Conservation (phyloP, 2,329 filamentous ascomycete species). For the Scedosporium minutisporum region DNA sequence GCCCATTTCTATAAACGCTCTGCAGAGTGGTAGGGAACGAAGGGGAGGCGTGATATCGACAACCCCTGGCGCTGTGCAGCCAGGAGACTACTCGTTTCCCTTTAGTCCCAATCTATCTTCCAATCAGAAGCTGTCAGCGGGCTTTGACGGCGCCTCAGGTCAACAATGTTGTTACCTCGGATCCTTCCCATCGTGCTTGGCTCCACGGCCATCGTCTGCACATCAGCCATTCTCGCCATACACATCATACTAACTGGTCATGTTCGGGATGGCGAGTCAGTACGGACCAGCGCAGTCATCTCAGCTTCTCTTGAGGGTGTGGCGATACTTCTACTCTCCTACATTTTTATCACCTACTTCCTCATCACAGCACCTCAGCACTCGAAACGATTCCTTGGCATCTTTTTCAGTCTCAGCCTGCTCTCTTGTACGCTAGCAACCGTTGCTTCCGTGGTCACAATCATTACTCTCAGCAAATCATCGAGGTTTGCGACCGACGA, state of each 20-base stretch:
- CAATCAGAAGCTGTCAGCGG: neutral
- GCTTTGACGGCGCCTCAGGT: neutral
- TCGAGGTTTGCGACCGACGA: slow-evolving; percentile 17
- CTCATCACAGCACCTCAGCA: slow-evolving; percentile 11
- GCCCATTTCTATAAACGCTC: no score
- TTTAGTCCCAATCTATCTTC: neutral
- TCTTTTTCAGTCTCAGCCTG: slow-evolving; percentile 28
- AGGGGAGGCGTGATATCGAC: no score
- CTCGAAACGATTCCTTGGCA: slow-evolving; percentile 16
- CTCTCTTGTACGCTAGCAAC: slow-evolving; percentile 34
- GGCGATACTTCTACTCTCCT: slow-evolving; percentile 24
- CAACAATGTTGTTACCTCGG: slow-evolving; percentile 5
- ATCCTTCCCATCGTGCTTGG: neutral
- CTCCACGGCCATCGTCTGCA: slow-evolving; percentile 17
- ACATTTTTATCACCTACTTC: slow-evolving; percentile 22
- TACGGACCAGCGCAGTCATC: slow-evolving; percentile 25
- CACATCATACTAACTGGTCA: slow-evolving; percentile 28
- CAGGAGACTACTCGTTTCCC: neutral
- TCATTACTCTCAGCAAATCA: slow-evolving; percentile 30
- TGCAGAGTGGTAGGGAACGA: no score
- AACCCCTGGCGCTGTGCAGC: neutral
- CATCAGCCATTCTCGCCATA: slow-evolving; percentile 24
- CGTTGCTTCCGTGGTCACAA: slow-evolving; percentile 31
- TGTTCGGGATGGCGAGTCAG: slow-evolving; percentile 20
- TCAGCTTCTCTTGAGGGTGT: slow-evolving; percentile 27